Evolutionary conservation across 805 yeast species (phyloP).

Genomic region (Wickerhamomyces subpelliculosus): DNA sequence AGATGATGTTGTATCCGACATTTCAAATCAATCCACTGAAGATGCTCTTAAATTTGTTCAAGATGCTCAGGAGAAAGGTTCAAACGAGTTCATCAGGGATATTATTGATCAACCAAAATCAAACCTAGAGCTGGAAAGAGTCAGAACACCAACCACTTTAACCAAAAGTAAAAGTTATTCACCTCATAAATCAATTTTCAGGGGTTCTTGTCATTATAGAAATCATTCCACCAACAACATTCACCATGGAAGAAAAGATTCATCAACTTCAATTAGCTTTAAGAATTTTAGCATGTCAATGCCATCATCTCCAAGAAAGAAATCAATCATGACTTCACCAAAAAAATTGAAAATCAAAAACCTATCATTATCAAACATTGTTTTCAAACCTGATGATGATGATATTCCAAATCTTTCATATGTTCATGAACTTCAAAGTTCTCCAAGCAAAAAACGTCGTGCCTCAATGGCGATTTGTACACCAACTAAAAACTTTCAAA

Average conservation of each 20-base stretch:
- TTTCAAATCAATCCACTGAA: conserved; percentile 12
- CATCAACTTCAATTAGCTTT: conserved; percentile 8
- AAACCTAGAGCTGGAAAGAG: conserved; percentile 10
- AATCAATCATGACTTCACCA: conserved; percentile 9
- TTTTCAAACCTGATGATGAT: conserved; percentile 13
- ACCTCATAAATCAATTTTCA: conserved; percentile 21
- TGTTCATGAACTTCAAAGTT: conserved; percentile 20
- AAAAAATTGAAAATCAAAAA: conserved; percentile 14
- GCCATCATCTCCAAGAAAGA: conserved; percentile 16
- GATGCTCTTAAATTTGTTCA: conserved; percentile 17
- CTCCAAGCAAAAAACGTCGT: conserved; percentile 10
- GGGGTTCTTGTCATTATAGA: conserved; percentile 4
- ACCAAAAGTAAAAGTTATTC: conserved; percentile 12
- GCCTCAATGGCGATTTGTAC: conserved; percentile 5
- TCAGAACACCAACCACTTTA: conserved; percentile 2
- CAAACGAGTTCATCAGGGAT: conserved; percentile 2
- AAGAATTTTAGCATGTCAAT: conserved; percentile 10
- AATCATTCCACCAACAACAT: conserved; percentile 7
- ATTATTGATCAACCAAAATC: conserved; percentile 16
- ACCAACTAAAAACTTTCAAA: too few relatives aligned
- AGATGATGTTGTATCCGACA: conserved; percentile 3
- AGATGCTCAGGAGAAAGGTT: conserved; percentile 6
- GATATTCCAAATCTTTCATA: conserved; percentile 15
- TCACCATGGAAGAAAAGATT: conserved; percentile 1
- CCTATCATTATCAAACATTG: conserved; percentile 20